These are phyloP conservation scores for Orbilia brochopaga DNA, from an alignment of 2,329 filamentous ascomycete genomes.

Conservation along the genomic window DNA sequence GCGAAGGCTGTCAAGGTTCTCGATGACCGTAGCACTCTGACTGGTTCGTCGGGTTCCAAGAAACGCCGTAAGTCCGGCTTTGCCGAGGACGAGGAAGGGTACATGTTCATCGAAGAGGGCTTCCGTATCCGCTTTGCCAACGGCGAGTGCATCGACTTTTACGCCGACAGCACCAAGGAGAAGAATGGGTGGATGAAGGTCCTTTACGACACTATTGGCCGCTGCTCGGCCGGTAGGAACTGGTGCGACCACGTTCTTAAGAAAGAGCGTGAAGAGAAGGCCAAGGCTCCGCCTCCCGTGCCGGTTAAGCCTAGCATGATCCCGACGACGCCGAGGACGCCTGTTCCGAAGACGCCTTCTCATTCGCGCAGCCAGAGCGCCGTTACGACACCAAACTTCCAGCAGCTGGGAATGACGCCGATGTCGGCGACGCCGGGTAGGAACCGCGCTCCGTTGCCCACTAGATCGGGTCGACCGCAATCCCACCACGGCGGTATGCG, in stretches of 20 bases:
- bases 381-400: constrained; percentile 44
- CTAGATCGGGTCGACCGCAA: constrained; percentile 39
- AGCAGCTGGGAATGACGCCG: constrained; percentile 45
- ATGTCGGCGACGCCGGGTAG: constrained; percentile 26
- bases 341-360: constrained; percentile 30
- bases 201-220: constrained; percentile 73
- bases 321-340: constrained; percentile 37
- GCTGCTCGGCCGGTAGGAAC: constrained; percentile 61
- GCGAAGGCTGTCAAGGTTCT: constrained; percentile 91
- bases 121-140: constrained; percentile 99
- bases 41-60: constrained; percentile 76
- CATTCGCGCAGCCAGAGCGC: constrained; percentile 44
- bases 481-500: constrained; percentile 39
- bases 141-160: constrained; percentile 97
- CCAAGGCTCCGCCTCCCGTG: constrained; percentile 23
- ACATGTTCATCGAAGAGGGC: constrained; percentile 99
- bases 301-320: constrained; percentile 43
- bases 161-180: constrained; percentile 83
- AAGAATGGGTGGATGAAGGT: constrained; percentile 96
- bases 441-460: constrained; percentile 30
- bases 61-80: constrained; percentile 91
- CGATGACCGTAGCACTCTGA: constrained; percentile 83
- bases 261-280: constrained; percentile 51
- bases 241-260: constrained; percentile 72
- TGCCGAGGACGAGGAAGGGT: constrained; percentile 96